Percentiles rank a stretch among this genome's conserved stretches.
Evolutionary conservation across 2,329 filamentous ascomycete genomes (phyloP).

Genomic region (Lecanosticta acicola): DNA sequence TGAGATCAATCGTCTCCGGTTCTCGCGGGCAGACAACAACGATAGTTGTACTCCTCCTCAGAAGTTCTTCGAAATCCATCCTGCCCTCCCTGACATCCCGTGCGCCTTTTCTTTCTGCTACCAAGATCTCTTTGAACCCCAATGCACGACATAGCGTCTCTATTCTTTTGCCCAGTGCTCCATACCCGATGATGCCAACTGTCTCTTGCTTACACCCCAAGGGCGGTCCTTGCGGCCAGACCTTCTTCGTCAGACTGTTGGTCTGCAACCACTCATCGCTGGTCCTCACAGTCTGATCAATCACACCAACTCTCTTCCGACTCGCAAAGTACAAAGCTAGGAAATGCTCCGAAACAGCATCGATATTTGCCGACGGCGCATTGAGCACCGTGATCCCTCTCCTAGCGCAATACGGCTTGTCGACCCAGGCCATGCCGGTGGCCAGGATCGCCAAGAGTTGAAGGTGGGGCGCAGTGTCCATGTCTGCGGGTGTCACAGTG

Average conservation of each 20-base stretch:
- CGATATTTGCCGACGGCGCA: conserved; percentile 16
- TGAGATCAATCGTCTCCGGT: conserved; percentile 17
- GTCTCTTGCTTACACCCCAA: conserved; percentile 18
- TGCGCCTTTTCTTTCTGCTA: conserved; percentile 15
- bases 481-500: conserved; percentile 16
- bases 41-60: conserved; percentile 12
- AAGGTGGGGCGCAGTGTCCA: conserved; percentile 19
- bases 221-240: conserved; percentile 17
- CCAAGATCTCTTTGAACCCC: conserved; percentile 15
- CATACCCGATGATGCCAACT: conserved; percentile 19
- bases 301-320: conserved; percentile 13
- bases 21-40: conserved; percentile 14
- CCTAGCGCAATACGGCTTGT: conserved; percentile 18
- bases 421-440: conserved; percentile 21
- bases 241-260: conserved; percentile 14
- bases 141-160: conserved; percentile 10
- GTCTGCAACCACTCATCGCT: conserved; percentile 16
- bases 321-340: conserved; percentile 16
- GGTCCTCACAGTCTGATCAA: conserved; percentile 18
- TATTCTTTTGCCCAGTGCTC: conserved; percentile 18
- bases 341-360: conserved; percentile 20
- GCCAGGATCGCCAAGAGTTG: conserved; percentile 17
- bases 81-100: conserved; percentile 8
- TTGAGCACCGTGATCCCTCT: conserved; percentile 17
- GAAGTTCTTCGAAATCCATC: conserved; percentile 12